Base-by-base conservation (phyloP, 495 filamentous ascomycete species). In the Penicillium canariense region DNA sequence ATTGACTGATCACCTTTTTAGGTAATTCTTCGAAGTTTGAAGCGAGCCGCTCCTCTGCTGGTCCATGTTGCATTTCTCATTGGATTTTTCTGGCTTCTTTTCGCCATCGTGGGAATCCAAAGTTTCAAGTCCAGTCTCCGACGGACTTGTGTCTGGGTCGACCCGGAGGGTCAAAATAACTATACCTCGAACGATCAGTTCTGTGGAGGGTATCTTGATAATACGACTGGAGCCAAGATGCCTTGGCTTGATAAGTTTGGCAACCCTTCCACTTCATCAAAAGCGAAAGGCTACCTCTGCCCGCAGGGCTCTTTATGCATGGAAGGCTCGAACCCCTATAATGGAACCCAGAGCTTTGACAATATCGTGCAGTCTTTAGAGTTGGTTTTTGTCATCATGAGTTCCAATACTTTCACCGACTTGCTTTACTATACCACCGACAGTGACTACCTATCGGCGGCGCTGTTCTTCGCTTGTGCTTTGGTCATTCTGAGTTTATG, bases 381-480 rank as follows among this genome's bases (percentile, higher is more conserved):
- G 72, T 71, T 97, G 40, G 93, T 99, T n/a, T 99, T 99, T 69
- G 91, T 99, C 32, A 84, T 97, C 59, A 97, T 99, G 90, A 96
- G 88, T 59, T 90, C 90, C 14, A 99, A 99, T 70, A 97, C 94
- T 0, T 97, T 92, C 67, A 87, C 91, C 1, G 91, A 97, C 64
- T 70, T 99, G 27, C 87, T 99, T 67, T 97, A 99, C 66, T 90
- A 89, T 59, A 90, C 90, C 14, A 89, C 87, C 27, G 84, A 96
- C 66, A 95, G 87, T 51, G 94, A 99, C 61, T 97, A 94, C 60
- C 82, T 96, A 22, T 83, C 87, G 1, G 81, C 89, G 4, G 89
- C 92, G 7, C 71, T 94, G 6, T 96, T 91, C 72, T 96, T 95
- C 58, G 91, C 87, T 23, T 81, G 79, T 52, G 91, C 89, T 2